These are phyloP conservation scores for Calonectria montana DNA, from an alignment of 2,329 filamentous ascomycete species.

Conservation along the genomic window DNA sequence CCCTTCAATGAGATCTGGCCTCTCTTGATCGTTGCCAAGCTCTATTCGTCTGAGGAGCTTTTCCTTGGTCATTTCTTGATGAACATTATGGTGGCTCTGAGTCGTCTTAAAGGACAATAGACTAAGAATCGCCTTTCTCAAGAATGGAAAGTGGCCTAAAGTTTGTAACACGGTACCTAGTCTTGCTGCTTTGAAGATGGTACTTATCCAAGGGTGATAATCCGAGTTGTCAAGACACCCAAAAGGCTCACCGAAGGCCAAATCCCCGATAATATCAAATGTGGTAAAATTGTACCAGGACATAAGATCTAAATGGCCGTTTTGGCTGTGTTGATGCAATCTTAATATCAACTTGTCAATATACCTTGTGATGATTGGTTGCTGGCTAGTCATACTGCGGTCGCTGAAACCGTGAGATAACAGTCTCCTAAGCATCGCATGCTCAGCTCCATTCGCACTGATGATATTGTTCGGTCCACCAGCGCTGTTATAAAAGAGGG, in stretches of 20 bases:
- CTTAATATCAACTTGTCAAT: neutral
- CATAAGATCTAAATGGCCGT: neutral
- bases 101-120: neutral
- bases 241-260: conserved; percentile 5
- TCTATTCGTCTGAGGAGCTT: neutral
- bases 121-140: neutral
- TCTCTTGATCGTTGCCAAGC: neutral
- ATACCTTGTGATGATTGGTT: neutral
- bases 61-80: neutral
- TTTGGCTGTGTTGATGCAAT: neutral
- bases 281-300: conserved; percentile 4
- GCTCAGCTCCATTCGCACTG: neutral
- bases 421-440: neutral
- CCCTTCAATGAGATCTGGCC: neutral
- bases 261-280: conserved; percentile 13
- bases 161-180: neutral
- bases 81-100: neutral
- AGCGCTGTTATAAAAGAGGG: neutral
- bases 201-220: neutral
- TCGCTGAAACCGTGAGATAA: neutral
- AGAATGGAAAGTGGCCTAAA: neutral
- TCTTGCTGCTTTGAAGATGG: neutral
- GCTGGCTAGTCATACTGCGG: neutral
- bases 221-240: neutral
- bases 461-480: neutral